A percentile compares a stretch with the other conserved stretches of the same genome.
Evolutionary conservation across 2,329 filamentous ascomycete species (phyloP).

Genomic region (Cladobotryum protrusum): DNA sequence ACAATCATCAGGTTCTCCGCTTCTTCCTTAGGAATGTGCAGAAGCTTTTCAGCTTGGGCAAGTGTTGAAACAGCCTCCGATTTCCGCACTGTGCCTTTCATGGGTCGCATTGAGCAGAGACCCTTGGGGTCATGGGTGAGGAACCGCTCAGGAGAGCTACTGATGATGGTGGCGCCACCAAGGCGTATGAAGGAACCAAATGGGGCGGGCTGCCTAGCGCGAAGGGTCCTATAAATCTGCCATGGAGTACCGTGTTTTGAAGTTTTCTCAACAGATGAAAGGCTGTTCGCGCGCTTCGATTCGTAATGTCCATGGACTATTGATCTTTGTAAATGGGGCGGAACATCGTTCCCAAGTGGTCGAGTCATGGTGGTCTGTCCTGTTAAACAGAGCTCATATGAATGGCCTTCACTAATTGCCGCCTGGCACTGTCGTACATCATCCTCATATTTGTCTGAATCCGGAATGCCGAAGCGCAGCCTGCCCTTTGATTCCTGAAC

Average conservation of each 20-base stretch:
- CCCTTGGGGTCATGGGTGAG: slow-evolving; percentile 52
- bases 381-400: slow-evolving; percentile 81
- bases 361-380: slow-evolving; percentile 61
- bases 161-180: slow-evolving; percentile 63
- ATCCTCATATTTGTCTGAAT: slow-evolving; percentile 50
- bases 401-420: slow-evolving; percentile 68
- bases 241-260: slow-evolving; percentile 42
- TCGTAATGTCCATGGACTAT: neutral
- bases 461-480: slow-evolving; percentile 33
- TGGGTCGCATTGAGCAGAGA: slow-evolving; percentile 74
- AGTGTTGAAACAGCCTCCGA: slow-evolving; percentile 57
- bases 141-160: slow-evolving; percentile 85
- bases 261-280: neutral
- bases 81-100: slow-evolving; percentile 95
- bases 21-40: slow-evolving; percentile 79
- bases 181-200: slow-evolving; percentile 80
- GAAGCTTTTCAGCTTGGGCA: slow-evolving; percentile 63
- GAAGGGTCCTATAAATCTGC: slow-evolving; percentile 66
- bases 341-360: slow-evolving; percentile 39
- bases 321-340: slow-evolving; percentile 13
- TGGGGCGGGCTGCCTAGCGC: slow-evolving; percentile 68
- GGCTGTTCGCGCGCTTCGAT: neutral
- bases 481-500: slow-evolving; percentile 10
- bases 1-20: slow-evolving; percentile 99
- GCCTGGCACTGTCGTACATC: slow-evolving; percentile 65